A percentile compares a stretch with the other conserved stretches of the same genome.
phyloP scores from a whole-genome alignment of 345 rosid species.

The Pelargonium nanum region DNA sequence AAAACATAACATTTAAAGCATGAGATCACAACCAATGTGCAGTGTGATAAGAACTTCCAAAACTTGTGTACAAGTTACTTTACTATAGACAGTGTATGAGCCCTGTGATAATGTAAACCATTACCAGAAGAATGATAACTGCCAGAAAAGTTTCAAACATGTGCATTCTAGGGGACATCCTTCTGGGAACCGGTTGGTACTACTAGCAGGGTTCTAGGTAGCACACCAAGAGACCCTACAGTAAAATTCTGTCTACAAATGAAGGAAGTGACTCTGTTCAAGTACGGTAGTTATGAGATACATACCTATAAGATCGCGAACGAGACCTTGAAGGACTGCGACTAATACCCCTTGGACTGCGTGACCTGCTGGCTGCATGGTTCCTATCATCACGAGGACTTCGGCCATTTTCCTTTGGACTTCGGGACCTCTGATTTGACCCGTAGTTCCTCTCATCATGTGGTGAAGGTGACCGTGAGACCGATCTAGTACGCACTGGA shows the following conservation, averaged over 20 bases:
- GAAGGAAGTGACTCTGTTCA: background rate
- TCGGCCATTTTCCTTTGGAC: constrained; percentile 37
- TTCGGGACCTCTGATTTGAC: constrained; percentile 32
- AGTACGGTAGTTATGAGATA: background rate
- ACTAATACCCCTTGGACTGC: constrained; percentile 31
- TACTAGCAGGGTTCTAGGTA: too few relatives aligned
- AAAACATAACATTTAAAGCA: too few relatives aligned
- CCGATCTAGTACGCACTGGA: constrained; percentile 42
- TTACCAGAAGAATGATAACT: too few relatives aligned
- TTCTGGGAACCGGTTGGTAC: background rate
- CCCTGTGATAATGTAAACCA: background rate
- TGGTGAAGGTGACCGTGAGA: constrained; percentile 49
- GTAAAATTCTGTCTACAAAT: background rate
- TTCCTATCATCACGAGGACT: constrained; percentile 32
- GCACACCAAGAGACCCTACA: too few relatives aligned
- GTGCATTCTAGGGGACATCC: background rate
- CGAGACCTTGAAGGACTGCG: constrained; percentile 42
- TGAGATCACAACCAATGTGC: background rate
- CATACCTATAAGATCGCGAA: constrained; percentile 46
- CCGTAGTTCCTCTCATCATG: constrained; percentile 28
- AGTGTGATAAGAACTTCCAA: background rate
- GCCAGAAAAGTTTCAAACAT: background rate
- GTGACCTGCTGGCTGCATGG: constrained; percentile 29
- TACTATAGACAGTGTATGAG: background rate
- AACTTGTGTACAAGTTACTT: background rate